Evolutionary conservation across 2,329 filamentous ascomycete genomes (phyloP), one percentile per base, ranked within the genome.

Genomic region (Colletotrichum liriopes): DNA sequence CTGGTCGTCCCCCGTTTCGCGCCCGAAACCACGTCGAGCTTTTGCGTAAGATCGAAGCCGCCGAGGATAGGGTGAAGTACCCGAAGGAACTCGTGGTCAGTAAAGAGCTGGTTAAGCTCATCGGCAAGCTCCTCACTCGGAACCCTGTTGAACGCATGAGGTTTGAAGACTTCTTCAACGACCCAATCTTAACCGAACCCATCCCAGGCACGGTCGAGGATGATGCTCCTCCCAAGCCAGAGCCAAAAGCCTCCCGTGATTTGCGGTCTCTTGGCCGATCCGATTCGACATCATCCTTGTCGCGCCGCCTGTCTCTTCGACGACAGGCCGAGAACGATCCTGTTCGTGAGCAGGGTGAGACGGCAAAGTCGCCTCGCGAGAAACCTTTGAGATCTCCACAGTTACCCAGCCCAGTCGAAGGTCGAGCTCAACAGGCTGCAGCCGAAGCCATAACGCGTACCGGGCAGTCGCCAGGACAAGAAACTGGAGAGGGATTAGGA

Each of bases 21-120:
- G 96, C 96, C 41, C 91, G 91, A 67, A 98, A 99, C 79, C 96
- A 99, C 79, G 95, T 99, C 51, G 96, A 99, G 80, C 86, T 99
- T 45, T 88, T 98, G 54, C 91, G 94, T 73, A 96, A 93, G 84
- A 99, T 99, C 75, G 96, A 98, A 81, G 92, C 92, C 72, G 92
- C 93, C 23, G 93, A 97, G 74, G 96, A 98, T 79, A 87, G 90
- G 74, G 97, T 98, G 82, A 91, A 89, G 75, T 98, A 98, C 76
- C 91, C 93, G 0, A 90, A 90, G 76, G 93, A 95, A 61, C 89
- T 90, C 41, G 85, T 89, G 60, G 90, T 94, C 72, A 96, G 91
- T 75, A 83, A 91, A 59, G 92, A 93, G 12, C 90, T 98, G 84
- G 98, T 97, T 81, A 86, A 88, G 29, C 85, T 98, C 23, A 95